A percentile compares a stretch with the other conserved stretches of the same genome.
Conservation (phyloP, 169 alveolate species). For the Eimeria maxima region DNA sequence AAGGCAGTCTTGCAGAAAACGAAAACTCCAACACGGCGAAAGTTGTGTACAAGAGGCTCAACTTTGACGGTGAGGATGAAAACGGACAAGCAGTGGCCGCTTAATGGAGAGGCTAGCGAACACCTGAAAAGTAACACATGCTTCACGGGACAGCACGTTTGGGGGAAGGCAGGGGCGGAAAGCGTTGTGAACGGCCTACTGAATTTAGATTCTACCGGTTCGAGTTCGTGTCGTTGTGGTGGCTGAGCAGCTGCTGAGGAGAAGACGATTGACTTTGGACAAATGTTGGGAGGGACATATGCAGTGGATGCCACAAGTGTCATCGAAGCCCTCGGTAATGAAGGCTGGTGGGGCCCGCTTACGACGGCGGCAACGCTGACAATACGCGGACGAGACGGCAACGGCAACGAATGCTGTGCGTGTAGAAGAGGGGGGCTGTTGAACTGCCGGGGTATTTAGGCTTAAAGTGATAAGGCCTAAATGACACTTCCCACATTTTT, state of each 20-base stretch:
- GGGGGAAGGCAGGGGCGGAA: background rate
- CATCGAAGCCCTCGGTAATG: constrained; percentile 41
- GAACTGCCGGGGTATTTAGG: background rate
- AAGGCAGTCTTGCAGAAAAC: constrained; percentile 55
- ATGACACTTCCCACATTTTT: background rate
- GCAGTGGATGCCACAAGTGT: constrained; percentile 68
- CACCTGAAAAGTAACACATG: background rate
- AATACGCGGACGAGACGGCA: constrained; percentile 72
- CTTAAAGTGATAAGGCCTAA: background rate
- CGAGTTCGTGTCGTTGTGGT: background rate
- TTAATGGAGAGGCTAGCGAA: background rate
- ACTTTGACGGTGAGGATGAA: constrained; percentile 18
- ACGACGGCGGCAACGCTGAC: constrained; percentile 50
- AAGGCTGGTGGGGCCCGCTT: constrained; percentile 79
- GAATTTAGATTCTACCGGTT: background rate
- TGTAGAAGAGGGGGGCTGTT: background rate
- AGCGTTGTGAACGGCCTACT: background rate
- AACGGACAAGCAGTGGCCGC: background rate
- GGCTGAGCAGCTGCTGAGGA: constrained; percentile 46
- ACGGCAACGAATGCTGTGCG: constrained; percentile 63
- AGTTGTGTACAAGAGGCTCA: background rate
- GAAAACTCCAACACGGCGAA: constrained; percentile 27
- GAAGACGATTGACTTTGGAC: constrained; percentile 71
- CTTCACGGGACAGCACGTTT: too few species aligned
- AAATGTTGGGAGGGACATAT: constrained; percentile 54